These are phyloP conservation scores for Urochloa ruziziensis DNA, from an alignment of 176 grass and related monocot species.

Conservation along the genomic window DNA sequence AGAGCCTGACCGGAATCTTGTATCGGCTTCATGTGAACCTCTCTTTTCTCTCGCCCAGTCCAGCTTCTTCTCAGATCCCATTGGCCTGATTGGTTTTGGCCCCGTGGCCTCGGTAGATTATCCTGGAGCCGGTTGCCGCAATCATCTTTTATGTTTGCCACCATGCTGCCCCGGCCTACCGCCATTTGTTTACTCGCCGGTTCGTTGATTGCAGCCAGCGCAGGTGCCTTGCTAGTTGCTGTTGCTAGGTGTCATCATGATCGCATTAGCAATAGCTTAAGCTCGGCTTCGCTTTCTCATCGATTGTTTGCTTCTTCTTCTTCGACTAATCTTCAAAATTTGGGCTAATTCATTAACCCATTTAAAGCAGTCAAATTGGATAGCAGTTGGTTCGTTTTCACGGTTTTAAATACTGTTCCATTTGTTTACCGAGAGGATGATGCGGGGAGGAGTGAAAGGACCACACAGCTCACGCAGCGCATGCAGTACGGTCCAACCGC, in stretches of 20 bases:
- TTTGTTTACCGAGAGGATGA: background rate
- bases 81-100: background rate
- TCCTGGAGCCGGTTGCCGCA: background rate
- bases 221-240: conserved; percentile 9
- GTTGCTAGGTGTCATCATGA: conserved; percentile 8
- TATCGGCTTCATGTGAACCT: conserved; percentile 39
- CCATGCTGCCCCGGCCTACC: background rate
- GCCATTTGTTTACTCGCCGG: background rate
- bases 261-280: background rate
- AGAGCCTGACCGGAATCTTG: conserved; percentile 8
- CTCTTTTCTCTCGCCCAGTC: background rate
- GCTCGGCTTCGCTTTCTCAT: background rate
- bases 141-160: conserved; percentile 33
- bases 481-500: background rate
- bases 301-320: background rate
- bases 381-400: background rate
- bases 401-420: background rate
- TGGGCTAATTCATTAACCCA: background rate
- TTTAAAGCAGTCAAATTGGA: background rate
- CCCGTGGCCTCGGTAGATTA: background rate
- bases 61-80: conserved; percentile 22
- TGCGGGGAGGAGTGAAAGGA: background rate
- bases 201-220: background rate
- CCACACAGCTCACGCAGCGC: background rate
- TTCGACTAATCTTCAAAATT: background rate